These are phyloP conservation scores for Kwoniella sp. DNA, from an alignment of 768 basidiomycete species.

Conservation along the genomic window DNA sequence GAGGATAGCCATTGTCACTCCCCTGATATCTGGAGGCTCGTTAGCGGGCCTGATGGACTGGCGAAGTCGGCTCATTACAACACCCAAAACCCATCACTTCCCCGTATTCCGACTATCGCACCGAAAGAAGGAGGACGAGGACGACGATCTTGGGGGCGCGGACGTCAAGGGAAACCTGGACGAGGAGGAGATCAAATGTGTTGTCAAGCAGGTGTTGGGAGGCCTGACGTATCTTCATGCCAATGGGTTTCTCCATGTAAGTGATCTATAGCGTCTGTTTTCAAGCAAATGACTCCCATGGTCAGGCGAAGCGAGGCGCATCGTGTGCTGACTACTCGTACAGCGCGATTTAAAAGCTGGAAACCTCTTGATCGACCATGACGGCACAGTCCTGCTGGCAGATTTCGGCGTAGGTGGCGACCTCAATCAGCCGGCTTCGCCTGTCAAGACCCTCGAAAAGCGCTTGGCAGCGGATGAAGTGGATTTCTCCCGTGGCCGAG, in stretches of 20 bases:
- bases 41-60: constrained; percentile 41
- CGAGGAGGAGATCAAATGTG: constrained; percentile 82
- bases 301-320: not conserved
- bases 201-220: constrained; percentile 79
- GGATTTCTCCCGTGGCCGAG: constrained; percentile 4
- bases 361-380: constrained; percentile 80
- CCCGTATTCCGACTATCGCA: constrained; percentile 6
- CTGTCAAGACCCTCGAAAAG: not conserved
- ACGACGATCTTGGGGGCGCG: not conserved
- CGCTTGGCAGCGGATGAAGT: constrained; percentile 19
- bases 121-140: constrained; percentile 58
- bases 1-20: constrained; percentile 46
- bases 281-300: not conserved
- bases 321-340: constrained; percentile 58
- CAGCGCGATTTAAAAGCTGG: constrained; percentile 93
- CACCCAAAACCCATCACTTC: constrained; percentile 10
- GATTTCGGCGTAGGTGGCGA: constrained; percentile 92
- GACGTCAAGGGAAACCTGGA: constrained; percentile 65
- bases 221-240: constrained; percentile 59
- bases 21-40: constrained; percentile 43
- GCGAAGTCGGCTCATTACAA: constrained; percentile 34
- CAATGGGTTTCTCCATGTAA: constrained; percentile 36
- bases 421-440: constrained; percentile 62
- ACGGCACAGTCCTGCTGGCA: constrained; percentile 71
- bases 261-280: constrained; percentile 7